Conservation (phyloP, 352 stramenopile species). For the Phytophthora idaei region DNA sequence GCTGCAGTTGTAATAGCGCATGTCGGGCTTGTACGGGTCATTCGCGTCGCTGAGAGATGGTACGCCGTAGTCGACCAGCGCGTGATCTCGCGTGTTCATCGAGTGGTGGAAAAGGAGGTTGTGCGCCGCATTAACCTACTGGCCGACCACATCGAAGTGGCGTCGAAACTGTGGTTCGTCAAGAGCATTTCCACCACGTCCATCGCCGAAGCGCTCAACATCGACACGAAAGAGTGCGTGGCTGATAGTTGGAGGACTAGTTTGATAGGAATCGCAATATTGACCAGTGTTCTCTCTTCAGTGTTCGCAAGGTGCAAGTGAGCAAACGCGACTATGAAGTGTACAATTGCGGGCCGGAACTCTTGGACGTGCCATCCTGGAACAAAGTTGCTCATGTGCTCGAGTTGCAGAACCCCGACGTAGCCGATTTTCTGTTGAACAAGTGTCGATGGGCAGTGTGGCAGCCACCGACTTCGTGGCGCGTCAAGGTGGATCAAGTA, state of each 20-base stretch:
- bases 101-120: conserved; percentile 57
- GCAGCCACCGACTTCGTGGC: conserved; percentile 65
- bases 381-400: conserved; percentile 38
- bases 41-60: conserved; percentile 45
- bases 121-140: conserved; percentile 47
- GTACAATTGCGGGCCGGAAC: conserved; percentile 56
- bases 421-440: conserved; percentile 44
- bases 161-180: conserved; percentile 67
- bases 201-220: conserved; percentile 56
- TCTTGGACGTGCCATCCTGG: conserved; percentile 53
- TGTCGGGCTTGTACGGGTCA: conserved; percentile 36
- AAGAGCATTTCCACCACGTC: conserved; percentile 67
- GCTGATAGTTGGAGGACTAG: background rate
- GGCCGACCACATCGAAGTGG: conserved; percentile 55
- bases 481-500: conserved; percentile 68
- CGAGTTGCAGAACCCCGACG: conserved; percentile 38
- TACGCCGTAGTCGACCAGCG: conserved; percentile 64
- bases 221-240: conserved; percentile 58
- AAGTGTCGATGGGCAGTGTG: conserved; percentile 59
- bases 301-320: conserved; percentile 56
- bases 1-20: conserved; percentile 42
- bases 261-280: background rate
- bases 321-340: conserved; percentile 60
- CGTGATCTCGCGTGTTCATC: conserved; percentile 52
- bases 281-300: conserved; percentile 20